Conservation (phyloP, 1,139 yeast genomes). For the Yamadazyma siamensis region DNA sequence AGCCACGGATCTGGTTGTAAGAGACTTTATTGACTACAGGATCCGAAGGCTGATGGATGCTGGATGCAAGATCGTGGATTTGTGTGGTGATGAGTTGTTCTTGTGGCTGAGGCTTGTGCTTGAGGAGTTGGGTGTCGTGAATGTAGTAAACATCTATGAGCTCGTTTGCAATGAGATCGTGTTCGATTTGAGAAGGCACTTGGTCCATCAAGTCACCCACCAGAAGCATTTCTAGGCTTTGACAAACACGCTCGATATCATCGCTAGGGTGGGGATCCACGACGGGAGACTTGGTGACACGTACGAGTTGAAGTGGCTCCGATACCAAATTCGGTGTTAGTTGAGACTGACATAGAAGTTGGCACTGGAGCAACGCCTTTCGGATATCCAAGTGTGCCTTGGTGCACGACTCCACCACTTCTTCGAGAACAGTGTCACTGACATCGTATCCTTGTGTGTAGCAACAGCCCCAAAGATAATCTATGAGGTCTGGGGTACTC, state of each 20-base stretch:
- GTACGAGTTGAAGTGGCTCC: neutral
- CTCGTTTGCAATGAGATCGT: constrained; percentile 35
- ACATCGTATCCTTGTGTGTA: constrained; percentile 36
- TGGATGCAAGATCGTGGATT: constrained; percentile 1
- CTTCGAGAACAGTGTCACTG: constrained; percentile 25
- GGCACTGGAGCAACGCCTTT: constrained; percentile 51
- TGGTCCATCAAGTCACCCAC: constrained; percentile 34
- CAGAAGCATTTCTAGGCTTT: constrained; percentile 33
- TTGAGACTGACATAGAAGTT: constrained; percentile 47
- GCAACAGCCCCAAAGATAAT: constrained; percentile 41
- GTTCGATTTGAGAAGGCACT: constrained; percentile 35
- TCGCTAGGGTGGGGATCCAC: neutral
- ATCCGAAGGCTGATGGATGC: neutral
- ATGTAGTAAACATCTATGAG: constrained; percentile 29
- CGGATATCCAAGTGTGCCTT: constrained; percentile 46
- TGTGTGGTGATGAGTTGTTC: constrained; percentile 25
- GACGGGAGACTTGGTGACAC: neutral
- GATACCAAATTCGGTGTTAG: neutral
- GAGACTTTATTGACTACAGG: constrained; percentile 1
- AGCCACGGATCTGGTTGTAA: constrained; percentile 15
- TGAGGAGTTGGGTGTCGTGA: constrained; percentile 22
- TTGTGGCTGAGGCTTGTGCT: constrained; percentile 24
- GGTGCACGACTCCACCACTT: constrained; percentile 25
- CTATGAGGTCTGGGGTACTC: constrained; percentile 14
- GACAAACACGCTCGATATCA: constrained; percentile 8